Conservation (phyloP, 257 asterid species). For the Knoxia roxburghii region DNA sequence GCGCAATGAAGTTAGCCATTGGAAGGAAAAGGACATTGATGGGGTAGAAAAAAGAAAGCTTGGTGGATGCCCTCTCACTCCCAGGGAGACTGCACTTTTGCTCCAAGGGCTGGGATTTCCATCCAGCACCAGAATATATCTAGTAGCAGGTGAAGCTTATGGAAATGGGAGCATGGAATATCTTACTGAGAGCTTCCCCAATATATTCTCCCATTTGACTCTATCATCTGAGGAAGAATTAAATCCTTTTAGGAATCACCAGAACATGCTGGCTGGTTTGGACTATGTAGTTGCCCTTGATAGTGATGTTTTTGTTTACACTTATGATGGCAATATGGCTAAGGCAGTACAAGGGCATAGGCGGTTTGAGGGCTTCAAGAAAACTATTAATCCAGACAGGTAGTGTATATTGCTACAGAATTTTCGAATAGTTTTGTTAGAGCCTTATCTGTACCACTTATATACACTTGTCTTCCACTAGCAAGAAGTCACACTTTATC, state of each 20-base stretch:
- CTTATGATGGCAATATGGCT: constrained; percentile 97
- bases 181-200: constrained; percentile 67
- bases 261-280: constrained; percentile 94
- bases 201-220: constrained; percentile 70
- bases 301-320: constrained; percentile 79
- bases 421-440: background rate
- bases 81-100: constrained; percentile 89
- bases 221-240: constrained; percentile 69
- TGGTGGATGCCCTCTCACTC: constrained; percentile 94
- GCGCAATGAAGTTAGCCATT: constrained; percentile 86
- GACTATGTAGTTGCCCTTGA: constrained; percentile 86
- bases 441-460: background rate
- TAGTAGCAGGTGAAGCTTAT: constrained; percentile 94
- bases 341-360: constrained; percentile 99
- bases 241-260: constrained; percentile 66
- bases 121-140: constrained; percentile 65
- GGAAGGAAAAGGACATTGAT: constrained; percentile 97
- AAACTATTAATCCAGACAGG: constrained; percentile 88
- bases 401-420: constrained; percentile 15
- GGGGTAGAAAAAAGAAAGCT: constrained; percentile 69
- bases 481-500: background rate
- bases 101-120: constrained; percentile 82
- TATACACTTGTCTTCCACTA: background rate
- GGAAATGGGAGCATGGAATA: constrained; percentile 89
- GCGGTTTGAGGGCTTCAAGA: constrained; percentile 83